Base-by-base conservation (phyloP, 805 yeast species). In the Tetrapisispora arboricola region DNA sequence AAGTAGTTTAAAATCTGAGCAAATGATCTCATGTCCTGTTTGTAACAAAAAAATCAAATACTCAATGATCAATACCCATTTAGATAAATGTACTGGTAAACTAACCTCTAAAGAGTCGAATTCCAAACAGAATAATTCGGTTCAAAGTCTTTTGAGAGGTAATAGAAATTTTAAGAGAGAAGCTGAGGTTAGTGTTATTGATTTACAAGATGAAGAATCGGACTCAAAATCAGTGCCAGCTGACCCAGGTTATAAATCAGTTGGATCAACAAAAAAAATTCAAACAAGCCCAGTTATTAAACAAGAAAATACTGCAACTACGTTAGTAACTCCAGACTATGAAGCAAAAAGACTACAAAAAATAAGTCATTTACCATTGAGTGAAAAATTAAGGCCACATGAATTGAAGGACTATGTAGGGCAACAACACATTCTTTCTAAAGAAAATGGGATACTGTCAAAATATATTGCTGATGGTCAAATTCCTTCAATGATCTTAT, bases 301-400 rank as follows among this genome's bases (percentile, higher is more conserved):
- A 4, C 29, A 34, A 24, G 13, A 25, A n/a, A 3, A 10, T 13
- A 26, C 5, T 15, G 11, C 22, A 15, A 22, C 16, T 22, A 22
- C 8, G 2, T 22, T 9, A 16, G 2, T n/a, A 26, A 19, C 34
- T 19, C 20, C 28, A 4, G 50, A 42, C 25, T 57, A 36, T 22
- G 62, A 58, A 35, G 31, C 49, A 7, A 44, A 48, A 20, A 44
- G 52, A 36, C 41, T 60, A 22, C 56, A 52, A 36, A 60, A 58
- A 38, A 54, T 55, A 6, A 48, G 49, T 10, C 61, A 53, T 42
- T 40, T 59, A 30, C 72, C 96, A 1, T 62, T 88, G 17, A 81
- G 94, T 2, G 95, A 86, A 54, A 68, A 77, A 38, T 68, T 86
- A n/a, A 68, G 97, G n/a, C 99, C 99, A 0, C 63, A 61, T 10